These are phyloP conservation scores for Quercus variabilis DNA, from an alignment of 306 rosid genomes.

Conservation along the genomic window DNA sequence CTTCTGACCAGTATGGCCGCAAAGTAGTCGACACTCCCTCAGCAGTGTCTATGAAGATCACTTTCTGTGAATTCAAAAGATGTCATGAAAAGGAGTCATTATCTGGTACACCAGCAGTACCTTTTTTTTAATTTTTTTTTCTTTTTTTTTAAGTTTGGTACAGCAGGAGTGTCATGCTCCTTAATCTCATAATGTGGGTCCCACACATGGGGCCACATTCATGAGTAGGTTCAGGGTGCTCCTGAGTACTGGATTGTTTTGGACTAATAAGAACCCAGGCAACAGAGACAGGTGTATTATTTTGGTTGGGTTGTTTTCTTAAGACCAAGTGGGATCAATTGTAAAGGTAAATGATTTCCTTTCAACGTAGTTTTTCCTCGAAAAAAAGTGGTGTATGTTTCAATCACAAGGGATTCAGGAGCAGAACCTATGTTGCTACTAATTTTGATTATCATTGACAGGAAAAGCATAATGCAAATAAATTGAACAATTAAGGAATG, in stretches of 20 bases:
- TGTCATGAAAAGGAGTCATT: neutral
- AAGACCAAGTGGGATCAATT: neutral
- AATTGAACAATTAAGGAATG: neutral
- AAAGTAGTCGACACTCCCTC: slow-evolving; percentile 55
- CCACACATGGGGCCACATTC: neutral
- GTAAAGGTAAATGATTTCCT: neutral
- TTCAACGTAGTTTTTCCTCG: neutral
- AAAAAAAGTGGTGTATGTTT: neutral
- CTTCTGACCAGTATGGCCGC: slow-evolving; percentile 88
- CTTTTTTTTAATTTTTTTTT: neutral
- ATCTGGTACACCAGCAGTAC: neutral
- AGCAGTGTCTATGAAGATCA: slow-evolving; percentile 68
- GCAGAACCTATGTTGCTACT: neutral
- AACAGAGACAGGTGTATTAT: neutral
- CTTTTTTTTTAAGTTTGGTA: neutral
- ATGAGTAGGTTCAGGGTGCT: neutral
- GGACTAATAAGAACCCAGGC: slow-evolving; percentile 13
- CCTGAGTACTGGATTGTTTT: neutral
- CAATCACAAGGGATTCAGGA: neutral
- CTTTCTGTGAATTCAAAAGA: slow-evolving; percentile 52
- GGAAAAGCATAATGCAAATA: neutral
- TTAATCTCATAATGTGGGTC: neutral
- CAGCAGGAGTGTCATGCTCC: neutral
- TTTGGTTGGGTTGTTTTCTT: slow-evolving; percentile 1
- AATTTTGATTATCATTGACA: neutral